Percentiles rank a stretch among this genome's conserved stretches.
These are phyloP conservation scores for Monosporascus sp. DNA, from an alignment of 2,329 filamentous ascomycete species.

Conservation along the genomic window DNA sequence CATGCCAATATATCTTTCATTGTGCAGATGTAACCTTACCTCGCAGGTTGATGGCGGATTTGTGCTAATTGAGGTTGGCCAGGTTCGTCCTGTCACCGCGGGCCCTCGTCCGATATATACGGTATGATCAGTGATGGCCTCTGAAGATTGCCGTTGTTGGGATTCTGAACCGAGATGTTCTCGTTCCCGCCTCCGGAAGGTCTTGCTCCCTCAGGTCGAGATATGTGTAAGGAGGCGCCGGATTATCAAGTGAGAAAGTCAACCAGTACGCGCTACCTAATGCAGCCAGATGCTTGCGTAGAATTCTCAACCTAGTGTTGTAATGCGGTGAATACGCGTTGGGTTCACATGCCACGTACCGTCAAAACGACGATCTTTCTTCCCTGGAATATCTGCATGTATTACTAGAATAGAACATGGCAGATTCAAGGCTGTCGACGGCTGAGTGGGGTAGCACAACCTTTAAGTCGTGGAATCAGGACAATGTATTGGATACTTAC, in stretches of 20 bases:
- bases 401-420: not conserved
- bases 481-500: not conserved
- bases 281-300: not conserved
- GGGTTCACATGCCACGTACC: constrained; percentile 9
- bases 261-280: not conserved
- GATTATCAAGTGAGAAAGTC: not conserved
- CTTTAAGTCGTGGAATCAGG: not conserved
- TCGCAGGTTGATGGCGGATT: not conserved
- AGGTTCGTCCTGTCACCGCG: not conserved
- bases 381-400: not conserved
- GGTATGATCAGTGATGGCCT: too few species aligned
- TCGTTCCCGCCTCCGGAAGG: too few species aligned
- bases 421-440: not conserved
- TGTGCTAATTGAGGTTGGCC: too few species aligned
- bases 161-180: too few species aligned
- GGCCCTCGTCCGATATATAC: not conserved
- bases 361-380: not conserved
- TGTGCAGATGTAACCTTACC: not conserved
- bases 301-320: not conserved
- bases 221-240: not conserved
- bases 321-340: not conserved
- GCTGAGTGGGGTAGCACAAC: not conserved
- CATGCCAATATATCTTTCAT: not conserved
- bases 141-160: not conserved
- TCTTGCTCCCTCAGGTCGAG: not conserved